Base-by-base conservation (phyloP, 345 rosid species). In the Balakata baccata region DNA sequence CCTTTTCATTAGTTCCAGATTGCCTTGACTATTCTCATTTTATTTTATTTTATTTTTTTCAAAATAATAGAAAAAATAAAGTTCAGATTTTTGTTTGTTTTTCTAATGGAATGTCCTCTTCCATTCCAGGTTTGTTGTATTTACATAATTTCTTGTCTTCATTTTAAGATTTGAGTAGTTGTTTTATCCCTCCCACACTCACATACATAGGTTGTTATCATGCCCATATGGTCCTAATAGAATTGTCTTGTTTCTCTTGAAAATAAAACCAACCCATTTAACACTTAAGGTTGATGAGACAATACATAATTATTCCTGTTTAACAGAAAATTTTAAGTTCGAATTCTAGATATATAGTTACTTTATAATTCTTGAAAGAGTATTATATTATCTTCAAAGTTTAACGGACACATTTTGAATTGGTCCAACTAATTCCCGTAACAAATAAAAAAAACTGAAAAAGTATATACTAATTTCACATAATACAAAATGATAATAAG, bases 191-290 rank as follows among this genome's bases (percentile, higher is more conserved):
- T 17, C 61, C 61, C 61, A 57, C n/a, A 25, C 9, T 20, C 16
- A 43, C 72, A 63, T 66, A 52, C 63, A 1, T n/a, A 22, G 5
- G 54, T 68, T 25, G 12, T 18, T 49, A 10, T 47, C 68, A 41
- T 9, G 14, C 68, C 14, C 57, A 16, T 20, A 59, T 69, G 82
- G 86, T 66, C 80, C 80, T 73, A 14, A 70, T 49, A 37, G 16
- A 72, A 41, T 74, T 72, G 81, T 81, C 76, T 47, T 23, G 14
- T 13, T 29, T 51, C 3, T 66, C 67, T 54, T 34, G 22, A 18
- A 68, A 68, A 51, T 29, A 68, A 50, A 68, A 23, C 52, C 11
- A 39, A 9, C 1, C 59, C 20, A 18, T 54, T 16, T 52, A 14
- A 50, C 53, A n/a, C n/a, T n/a, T n/a, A n/a, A n/a, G n/a, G n/a